Base-by-base conservation (phyloP, 1,284 basidiomycete species). In the Microstroma glucosiphilum region DNA sequence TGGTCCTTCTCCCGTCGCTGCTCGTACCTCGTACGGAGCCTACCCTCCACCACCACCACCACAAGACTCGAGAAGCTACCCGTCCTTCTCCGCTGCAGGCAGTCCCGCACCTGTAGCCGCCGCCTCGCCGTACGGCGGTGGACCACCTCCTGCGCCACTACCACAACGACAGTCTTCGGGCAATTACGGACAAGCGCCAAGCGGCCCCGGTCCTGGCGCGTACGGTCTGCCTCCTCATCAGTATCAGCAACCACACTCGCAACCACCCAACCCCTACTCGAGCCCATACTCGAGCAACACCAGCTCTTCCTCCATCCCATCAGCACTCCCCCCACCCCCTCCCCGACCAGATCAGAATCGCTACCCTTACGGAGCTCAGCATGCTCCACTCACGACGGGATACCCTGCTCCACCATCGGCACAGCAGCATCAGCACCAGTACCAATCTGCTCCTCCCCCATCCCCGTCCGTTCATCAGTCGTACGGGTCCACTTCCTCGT, bases 221-320 rank as follows among this genome's bases (percentile, higher is more conserved):
- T 40, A 19, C 21, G 21, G 56, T 30, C 26, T 26, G 6, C 58
- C 41, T 19, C 58, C 41, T 49, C 63, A 61, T 42, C 59, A 56
- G 40, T 61, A 62, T n/a, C 60, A 58, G 12, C 63, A 63, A 26
- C 21, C 42, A 2, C 62, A 67, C n/a, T 56, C 56, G 23, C 55
- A 57, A n/a, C 9, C 40, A 17, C 58, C 21, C 48, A 37, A 46
- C 17, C 30, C 23, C 40, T 40, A 53, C 53, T 9, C 30, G 30
- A 37, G 30, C 9, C 30, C 30, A 4, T 37, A 37, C 30, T 37
- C 30, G 30, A 37, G 9, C 30, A 37, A 37, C 30, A 4, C 30
- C 4, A 37, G 9, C 30, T 4, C 30, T 9, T 6, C 30, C 21
- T 7, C 49, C 41, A 13, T 51, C 40, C 23, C 59, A 6, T 9